Percentiles rank a stretch among this genome's conserved stretches.
Evolutionary conservation across 2,329 filamentous ascomycete species (phyloP).

Genomic region (Scedosporium boydii): DNA sequence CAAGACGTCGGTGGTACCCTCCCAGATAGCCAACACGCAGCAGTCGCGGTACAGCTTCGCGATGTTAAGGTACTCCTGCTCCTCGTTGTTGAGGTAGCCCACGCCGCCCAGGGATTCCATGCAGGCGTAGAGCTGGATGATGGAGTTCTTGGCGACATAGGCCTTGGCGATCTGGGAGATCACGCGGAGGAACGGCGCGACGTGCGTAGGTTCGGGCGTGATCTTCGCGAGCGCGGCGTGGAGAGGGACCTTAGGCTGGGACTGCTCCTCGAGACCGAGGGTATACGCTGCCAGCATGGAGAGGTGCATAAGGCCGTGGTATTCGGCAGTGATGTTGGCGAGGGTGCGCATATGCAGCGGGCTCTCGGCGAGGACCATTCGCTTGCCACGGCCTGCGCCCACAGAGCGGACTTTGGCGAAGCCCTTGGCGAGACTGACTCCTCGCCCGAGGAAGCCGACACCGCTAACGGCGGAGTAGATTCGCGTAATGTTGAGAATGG

Average conservation of each 20-base stretch:
- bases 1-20: slow-evolving; percentile 64
- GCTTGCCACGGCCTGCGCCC: slow-evolving; percentile 26
- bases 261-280: slow-evolving; percentile 44
- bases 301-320: slow-evolving; percentile 47
- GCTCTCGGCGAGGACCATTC: slow-evolving; percentile 39
- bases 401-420: slow-evolving; percentile 49
- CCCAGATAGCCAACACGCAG: slow-evolving; percentile 57
- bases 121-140: slow-evolving; percentile 41
- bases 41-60: slow-evolving; percentile 57
- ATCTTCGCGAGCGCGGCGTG: slow-evolving; percentile 13
- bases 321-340: slow-evolving; percentile 44
- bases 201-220: slow-evolving; percentile 22
- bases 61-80: slow-evolving; percentile 56
- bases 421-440: slow-evolving; percentile 45
- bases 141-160: slow-evolving; percentile 39
- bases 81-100: slow-evolving; percentile 55
- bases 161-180: slow-evolving; percentile 53
- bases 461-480: slow-evolving; percentile 46
- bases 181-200: slow-evolving; percentile 40
- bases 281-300: slow-evolving; percentile 42
- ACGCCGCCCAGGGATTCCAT: slow-evolving; percentile 60
- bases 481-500: slow-evolving; percentile 58
- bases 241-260: slow-evolving; percentile 12
- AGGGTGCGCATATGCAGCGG: slow-evolving; percentile 49
- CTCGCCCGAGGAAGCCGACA: slow-evolving; percentile 43